Conservation (phyloP, 2,329 filamentous ascomycete species). For the Boeremia exigua region DNA sequence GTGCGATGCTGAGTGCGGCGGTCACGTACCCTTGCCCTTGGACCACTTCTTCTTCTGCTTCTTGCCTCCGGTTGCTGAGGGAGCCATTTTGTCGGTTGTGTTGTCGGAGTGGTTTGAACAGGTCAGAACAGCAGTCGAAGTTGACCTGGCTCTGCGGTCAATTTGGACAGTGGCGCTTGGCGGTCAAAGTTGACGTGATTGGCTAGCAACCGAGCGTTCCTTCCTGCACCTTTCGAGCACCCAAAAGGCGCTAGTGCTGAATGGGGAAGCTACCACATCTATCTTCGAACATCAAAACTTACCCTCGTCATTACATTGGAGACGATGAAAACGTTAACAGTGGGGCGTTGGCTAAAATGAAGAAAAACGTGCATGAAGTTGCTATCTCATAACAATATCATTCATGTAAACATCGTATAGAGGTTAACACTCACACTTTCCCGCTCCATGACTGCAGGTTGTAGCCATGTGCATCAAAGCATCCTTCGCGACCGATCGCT, state of each 20-base stretch:
- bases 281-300: not conserved
- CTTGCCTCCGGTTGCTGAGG: constrained; percentile 71
- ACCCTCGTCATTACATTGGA: no score
- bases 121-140: constrained; percentile 1
- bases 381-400: no score
- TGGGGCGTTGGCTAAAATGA: no score
- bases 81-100: constrained; percentile 40
- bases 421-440: no score
- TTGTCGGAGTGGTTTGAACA: constrained; percentile 12
- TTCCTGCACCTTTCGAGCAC: not conserved
- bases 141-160: not conserved
- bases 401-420: no score
- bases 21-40: constrained; percentile 64
- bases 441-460: no score
- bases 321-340: no score
- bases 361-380: no score
- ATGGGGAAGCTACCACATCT: not conserved
- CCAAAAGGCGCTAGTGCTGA: not conserved
- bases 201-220: not conserved
- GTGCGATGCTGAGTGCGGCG: constrained; percentile 24
- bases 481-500: no score
- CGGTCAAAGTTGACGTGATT: not conserved
- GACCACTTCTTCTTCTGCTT: constrained; percentile 86
- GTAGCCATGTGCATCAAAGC: no score
- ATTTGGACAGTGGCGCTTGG: not conserved